Conservation (phyloP, 2,329 filamentous ascomycete species). For the Macrophomina tecta region DNA sequence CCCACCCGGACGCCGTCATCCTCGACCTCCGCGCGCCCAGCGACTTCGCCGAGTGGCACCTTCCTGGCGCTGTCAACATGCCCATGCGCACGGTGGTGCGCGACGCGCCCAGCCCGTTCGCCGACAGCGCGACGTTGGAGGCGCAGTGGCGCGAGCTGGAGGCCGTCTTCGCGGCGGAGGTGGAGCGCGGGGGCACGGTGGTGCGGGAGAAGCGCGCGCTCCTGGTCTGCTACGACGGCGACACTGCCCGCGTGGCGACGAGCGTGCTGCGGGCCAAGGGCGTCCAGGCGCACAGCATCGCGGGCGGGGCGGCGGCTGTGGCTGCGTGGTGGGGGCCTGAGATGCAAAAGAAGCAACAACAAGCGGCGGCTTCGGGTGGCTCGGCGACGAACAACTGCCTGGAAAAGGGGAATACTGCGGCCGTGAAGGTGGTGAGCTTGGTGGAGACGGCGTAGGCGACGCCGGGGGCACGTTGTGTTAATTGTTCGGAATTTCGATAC, state of each 20-base stretch:
- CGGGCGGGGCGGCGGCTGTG: slow-evolving; percentile 16
- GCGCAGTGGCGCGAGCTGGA: slow-evolving; percentile 58
- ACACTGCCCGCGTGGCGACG: slow-evolving; percentile 60
- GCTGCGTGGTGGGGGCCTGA: slow-evolving; percentile 9
- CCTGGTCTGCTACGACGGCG: slow-evolving; percentile 61
- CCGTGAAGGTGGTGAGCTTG: not conserved
- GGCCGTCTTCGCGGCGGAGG: slow-evolving; percentile 42
- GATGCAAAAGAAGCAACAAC: not conserved
- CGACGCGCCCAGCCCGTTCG: slow-evolving; percentile 53
- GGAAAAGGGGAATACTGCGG: not conserved
- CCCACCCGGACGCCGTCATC: slow-evolving; percentile 9
- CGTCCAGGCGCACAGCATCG: slow-evolving; percentile 28
- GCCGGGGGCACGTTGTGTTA: not conserved
- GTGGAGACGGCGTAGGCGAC: not conserved
- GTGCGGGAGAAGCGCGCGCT: slow-evolving; percentile 42
- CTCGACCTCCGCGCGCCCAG: slow-evolving; percentile 33
- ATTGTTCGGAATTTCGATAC: not conserved
- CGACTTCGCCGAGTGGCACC: slow-evolving; percentile 52
- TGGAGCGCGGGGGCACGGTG: slow-evolving; percentile 32
- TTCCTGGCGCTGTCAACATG: slow-evolving; percentile 39
- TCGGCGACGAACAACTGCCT: not conserved
- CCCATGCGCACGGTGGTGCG: slow-evolving; percentile 48
- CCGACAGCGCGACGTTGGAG: slow-evolving; percentile 50
- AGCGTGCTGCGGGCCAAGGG: slow-evolving; percentile 61
- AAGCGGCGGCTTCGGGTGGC: not conserved